phyloP scores from a whole-genome alignment of 2,329 filamentous ascomycete species.

The Xylaria sp. region DNA sequence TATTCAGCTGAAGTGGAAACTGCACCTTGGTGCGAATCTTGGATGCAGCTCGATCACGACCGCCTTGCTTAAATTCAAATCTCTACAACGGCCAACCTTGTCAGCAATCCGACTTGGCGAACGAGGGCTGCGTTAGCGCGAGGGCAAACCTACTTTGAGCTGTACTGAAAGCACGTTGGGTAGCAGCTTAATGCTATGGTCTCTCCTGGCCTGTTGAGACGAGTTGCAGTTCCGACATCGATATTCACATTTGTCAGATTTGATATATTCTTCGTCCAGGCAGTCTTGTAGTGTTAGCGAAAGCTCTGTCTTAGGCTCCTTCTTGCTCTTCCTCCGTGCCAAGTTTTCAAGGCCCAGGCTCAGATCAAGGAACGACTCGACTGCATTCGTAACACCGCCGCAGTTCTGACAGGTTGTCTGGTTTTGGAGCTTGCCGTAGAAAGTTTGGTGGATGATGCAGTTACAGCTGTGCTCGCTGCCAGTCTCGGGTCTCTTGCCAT shows the following conservation, averaged over 20 bases:
- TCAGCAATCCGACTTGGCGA: neutral
- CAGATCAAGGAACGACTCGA: slow-evolving; percentile 90
- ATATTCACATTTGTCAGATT: slow-evolving; percentile 86
- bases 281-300: slow-evolving; percentile 71
- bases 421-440: slow-evolving; percentile 89
- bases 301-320: slow-evolving; percentile 53
- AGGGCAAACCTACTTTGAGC: slow-evolving; percentile 69
- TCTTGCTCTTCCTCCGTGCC: slow-evolving; percentile 68
- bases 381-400: slow-evolving; percentile 77
- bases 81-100: slow-evolving; percentile 46
- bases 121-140: neutral
- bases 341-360: slow-evolving; percentile 82
- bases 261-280: slow-evolving; percentile 84
- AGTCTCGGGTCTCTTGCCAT: slow-evolving; percentile 66
- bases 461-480: slow-evolving; percentile 71
- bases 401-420: slow-evolving; percentile 92
- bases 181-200: slow-evolving; percentile 81
- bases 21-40: slow-evolving; percentile 88
- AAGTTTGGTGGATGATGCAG: slow-evolving; percentile 93
- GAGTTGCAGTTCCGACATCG: slow-evolving; percentile 80
- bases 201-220: slow-evolving; percentile 80
- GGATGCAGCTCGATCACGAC: slow-evolving; percentile 71
- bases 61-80: slow-evolving; percentile 75
- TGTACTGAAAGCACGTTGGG: slow-evolving; percentile 92
- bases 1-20: slow-evolving; percentile 86